Evolutionary conservation across 2,329 filamentous ascomycete species (phyloP).

Genomic region (Boeremia lycopersici): DNA sequence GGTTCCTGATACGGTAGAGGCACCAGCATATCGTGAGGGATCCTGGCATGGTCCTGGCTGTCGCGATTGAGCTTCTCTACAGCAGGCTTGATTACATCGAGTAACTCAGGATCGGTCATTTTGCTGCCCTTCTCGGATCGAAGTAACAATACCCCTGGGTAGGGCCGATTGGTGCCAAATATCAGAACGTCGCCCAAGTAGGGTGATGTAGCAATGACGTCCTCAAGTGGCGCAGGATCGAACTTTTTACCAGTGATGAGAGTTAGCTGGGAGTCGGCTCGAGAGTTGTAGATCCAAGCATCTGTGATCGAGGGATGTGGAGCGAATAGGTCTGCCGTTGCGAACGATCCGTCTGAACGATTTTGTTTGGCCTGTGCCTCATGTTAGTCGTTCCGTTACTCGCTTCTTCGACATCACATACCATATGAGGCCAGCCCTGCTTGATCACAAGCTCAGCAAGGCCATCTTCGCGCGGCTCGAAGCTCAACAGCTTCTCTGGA

Average conservation of each 20-base stretch:
- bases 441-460: slow-evolving; percentile 63
- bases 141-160: slow-evolving; percentile 64
- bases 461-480: slow-evolving; percentile 46
- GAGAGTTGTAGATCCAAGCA: slow-evolving; percentile 67
- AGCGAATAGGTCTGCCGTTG: slow-evolving; percentile 68
- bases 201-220: slow-evolving; percentile 55
- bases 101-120: slow-evolving; percentile 46
- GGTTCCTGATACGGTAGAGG: slow-evolving; percentile 48
- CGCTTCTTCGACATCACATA: slow-evolving; percentile 7
- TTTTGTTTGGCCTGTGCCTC: slow-evolving; percentile 58
- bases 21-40: slow-evolving; percentile 59
- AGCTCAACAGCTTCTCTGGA: slow-evolving; percentile 55
- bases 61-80: slow-evolving; percentile 57
- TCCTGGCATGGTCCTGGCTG: slow-evolving; percentile 58
- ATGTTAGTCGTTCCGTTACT: neutral
- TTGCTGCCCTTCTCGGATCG: slow-evolving; percentile 40
- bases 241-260: slow-evolving; percentile 73
- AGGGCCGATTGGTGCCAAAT: slow-evolving; percentile 64
- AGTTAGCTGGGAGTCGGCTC: slow-evolving; percentile 66
- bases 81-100: slow-evolving; percentile 51
- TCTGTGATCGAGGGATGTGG: slow-evolving; percentile 57
- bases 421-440: slow-evolving; percentile 62
- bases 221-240: slow-evolving; percentile 67
- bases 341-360: slow-evolving; percentile 64
- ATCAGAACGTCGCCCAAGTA: slow-evolving; percentile 62